These are phyloP conservation scores for Coemansia sp. DNA, from an alignment of 192 early-diverging fungal species.

Conservation along the genomic window DNA sequence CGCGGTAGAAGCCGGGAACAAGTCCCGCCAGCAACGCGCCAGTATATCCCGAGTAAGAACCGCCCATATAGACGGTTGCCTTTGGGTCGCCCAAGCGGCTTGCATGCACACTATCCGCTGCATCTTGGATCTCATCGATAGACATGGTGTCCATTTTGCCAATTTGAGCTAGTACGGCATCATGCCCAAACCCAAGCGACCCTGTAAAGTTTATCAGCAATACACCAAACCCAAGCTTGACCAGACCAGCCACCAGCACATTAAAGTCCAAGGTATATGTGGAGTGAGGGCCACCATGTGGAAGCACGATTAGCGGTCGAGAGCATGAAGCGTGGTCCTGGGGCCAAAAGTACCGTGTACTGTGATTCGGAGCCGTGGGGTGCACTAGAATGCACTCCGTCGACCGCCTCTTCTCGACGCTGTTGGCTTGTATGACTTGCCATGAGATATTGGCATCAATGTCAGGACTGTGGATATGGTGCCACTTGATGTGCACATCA, in stretches of 20 bases:
- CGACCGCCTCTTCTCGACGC: not conserved
- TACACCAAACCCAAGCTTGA: slow-evolving; percentile 64
- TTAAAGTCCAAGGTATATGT: slow-evolving; percentile 56
- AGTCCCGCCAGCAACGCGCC: slow-evolving; percentile 57
- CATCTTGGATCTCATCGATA: slow-evolving; percentile 62
- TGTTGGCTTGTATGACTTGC: slow-evolving; percentile 10
- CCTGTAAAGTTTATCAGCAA: slow-evolving; percentile 77
- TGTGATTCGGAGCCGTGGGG: slow-evolving; percentile 11
- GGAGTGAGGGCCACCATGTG: slow-evolving; percentile 81
- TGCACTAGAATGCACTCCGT: slow-evolving; percentile 40
- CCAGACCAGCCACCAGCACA: slow-evolving; percentile 49
- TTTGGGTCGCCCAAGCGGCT: slow-evolving; percentile 49
- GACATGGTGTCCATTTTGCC: slow-evolving; percentile 69
- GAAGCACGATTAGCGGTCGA: slow-evolving; percentile 66
- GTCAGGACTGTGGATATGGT: not conserved
- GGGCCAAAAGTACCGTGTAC: slow-evolving; percentile 34
- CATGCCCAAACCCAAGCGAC: slow-evolving; percentile 76
- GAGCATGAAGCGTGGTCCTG: not conserved
- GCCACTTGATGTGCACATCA: slow-evolving; percentile 15
- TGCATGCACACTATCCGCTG: slow-evolving; percentile 34
- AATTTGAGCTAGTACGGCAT: slow-evolving; percentile 60
- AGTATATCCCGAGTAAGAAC: slow-evolving; percentile 73
- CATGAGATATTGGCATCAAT: slow-evolving; percentile 8
- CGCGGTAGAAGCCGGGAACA: slow-evolving; percentile 63
- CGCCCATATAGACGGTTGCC: slow-evolving; percentile 64